Percentiles rank a stretch among this genome's conserved stretches.
Evolutionary conservation across 768 basidiomycete genomes (phyloP).

Genomic region (Serendipita sp.): DNA sequence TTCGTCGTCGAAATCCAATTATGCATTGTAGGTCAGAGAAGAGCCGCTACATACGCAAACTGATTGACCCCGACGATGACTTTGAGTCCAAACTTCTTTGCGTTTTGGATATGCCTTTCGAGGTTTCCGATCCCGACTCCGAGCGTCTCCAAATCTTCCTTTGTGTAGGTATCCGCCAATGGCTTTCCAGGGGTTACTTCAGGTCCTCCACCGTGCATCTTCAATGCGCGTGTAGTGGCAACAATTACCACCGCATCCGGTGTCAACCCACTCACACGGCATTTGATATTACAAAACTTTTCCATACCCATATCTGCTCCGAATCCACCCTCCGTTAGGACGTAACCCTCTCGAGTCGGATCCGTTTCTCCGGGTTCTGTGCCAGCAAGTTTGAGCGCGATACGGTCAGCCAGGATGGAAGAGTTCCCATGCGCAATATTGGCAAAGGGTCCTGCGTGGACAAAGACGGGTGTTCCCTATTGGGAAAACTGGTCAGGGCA

Average conservation of each 20-base stretch:
- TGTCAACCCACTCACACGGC: conserved; percentile 76
- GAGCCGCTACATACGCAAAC: conserved; percentile 53
- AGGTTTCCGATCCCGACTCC: conserved; percentile 88
- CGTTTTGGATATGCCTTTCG: conserved; percentile 84
- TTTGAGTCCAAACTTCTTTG: conserved; percentile 90
- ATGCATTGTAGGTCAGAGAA: background rate
- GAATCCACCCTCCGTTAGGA: conserved; percentile 96
- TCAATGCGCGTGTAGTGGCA: conserved; percentile 90
- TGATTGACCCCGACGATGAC: conserved; percentile 91
- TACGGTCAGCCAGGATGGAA: conserved; percentile 92
- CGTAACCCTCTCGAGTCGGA: conserved; percentile 71
- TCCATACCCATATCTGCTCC: conserved; percentile 99
- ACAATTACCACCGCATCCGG: conserved; percentile 94
- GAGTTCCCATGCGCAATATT: conserved; percentile 99
- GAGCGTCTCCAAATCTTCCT: conserved; percentile 79
- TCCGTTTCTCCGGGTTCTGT: conserved; percentile 73
- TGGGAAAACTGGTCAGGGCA: background rate
- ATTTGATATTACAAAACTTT: conserved; percentile 99
- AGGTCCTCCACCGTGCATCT: conserved; percentile 98
- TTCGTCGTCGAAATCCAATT: too few relatives aligned
- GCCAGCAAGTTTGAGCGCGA: conserved; percentile 93
- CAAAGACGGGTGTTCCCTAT: conserved; percentile 92
- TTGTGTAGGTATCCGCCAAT: conserved; percentile 82
- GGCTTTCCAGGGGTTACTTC: conserved; percentile 94
- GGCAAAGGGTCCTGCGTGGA: conserved; percentile 96